Evolutionary conservation across 1,284 basidiomycete species (phyloP).

Genomic region (Ustanciosporium gigantosporum): DNA sequence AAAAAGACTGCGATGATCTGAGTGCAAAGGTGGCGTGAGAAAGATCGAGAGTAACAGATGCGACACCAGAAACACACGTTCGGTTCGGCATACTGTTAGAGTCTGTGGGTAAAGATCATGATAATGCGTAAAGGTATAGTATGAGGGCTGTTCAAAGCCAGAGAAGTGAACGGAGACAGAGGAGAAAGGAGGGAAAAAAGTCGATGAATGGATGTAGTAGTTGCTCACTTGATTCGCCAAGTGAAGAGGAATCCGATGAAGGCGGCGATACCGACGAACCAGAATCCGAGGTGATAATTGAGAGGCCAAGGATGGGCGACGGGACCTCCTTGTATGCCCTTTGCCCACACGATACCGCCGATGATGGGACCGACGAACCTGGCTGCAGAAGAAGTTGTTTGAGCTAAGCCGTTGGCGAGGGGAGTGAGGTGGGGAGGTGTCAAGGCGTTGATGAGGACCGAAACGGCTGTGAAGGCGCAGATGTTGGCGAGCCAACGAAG

Average conservation of each 20-base stretch:
- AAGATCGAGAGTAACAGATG: too few species aligned
- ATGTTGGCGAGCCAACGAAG: conserved; percentile 61
- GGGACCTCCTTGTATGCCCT: conserved; percentile 46
- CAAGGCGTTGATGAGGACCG: conserved; percentile 62
- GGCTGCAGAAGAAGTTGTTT: conserved; percentile 61
- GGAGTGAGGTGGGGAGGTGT: conserved; percentile 62
- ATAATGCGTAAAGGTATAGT: not conserved
- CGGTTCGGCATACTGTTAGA: too few species aligned
- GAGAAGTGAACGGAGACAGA: too few species aligned
- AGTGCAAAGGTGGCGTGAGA: too few species aligned
- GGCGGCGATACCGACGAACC: conserved; percentile 49
- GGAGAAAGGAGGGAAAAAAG: not conserved
- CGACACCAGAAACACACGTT: too few species aligned
- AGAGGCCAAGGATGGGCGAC: conserved; percentile 46
- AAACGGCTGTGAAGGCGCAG: conserved; percentile 60
- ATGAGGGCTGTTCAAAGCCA: too few species aligned
- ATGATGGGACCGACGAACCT: conserved; percentile 62
- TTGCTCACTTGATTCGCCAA: conserved; percentile 28
- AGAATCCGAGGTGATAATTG: conserved; percentile 57
- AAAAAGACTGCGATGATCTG: too few species aligned
- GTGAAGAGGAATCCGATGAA: conserved; percentile 47
- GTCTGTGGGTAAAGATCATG: not conserved
- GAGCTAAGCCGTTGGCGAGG: conserved; percentile 63
- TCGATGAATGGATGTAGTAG: too few species aligned
- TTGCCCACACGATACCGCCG: conserved; percentile 58